These are phyloP conservation scores for Allomyces macrogynus DNA, from an alignment of 192 early-diverging fungal genomes.

Conservation along the genomic window DNA sequence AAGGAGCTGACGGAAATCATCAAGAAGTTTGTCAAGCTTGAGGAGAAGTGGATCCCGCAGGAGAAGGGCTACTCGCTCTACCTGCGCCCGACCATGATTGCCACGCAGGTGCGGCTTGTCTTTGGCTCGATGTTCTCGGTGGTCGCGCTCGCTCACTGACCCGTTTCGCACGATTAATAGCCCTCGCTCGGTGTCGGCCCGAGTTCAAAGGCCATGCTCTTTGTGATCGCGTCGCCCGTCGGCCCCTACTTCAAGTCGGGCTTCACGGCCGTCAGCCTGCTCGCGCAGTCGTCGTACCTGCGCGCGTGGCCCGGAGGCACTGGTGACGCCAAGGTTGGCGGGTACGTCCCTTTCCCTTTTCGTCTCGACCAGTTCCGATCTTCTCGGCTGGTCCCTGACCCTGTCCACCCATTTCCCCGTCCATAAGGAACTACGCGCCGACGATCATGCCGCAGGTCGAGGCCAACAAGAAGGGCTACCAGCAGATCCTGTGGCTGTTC, in stretches of 20 bases:
- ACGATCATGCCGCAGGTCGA: slow-evolving; percentile 50
- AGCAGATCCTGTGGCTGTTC: slow-evolving; percentile 91
- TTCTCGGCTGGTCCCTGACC: no score
- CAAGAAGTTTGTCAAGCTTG: slow-evolving; percentile 56
- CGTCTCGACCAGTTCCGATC: background rate
- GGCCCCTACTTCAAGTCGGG: slow-evolving; percentile 95
- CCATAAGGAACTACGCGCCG: slow-evolving; percentile 19
- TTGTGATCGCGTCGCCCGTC: slow-evolving; percentile 75
- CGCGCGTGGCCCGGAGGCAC: slow-evolving; percentile 92
- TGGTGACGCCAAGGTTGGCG: slow-evolving; percentile 80
- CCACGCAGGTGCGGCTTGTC: slow-evolving; percentile 59
- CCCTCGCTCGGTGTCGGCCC: slow-evolving; percentile 51
- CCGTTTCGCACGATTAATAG: no score
- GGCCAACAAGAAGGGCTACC: slow-evolving; percentile 71
- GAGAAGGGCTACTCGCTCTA: slow-evolving; percentile 86
- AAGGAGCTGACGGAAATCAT: slow-evolving; percentile 63
- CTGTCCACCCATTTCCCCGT: no score
- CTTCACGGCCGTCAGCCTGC: slow-evolving; percentile 67
- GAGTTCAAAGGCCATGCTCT: slow-evolving; percentile 56
- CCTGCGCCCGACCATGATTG: slow-evolving; percentile 79
- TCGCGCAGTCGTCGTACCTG: slow-evolving; percentile 63
- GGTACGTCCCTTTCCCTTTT: slow-evolving; percentile 10
- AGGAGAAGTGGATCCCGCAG: slow-evolving; percentile 73
- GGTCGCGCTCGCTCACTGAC: no score
- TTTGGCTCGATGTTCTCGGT: background rate